Conservation (phyloP, 2,329 filamentous ascomycete species). For the Chrysoporthe deuterocubensis region DNA sequence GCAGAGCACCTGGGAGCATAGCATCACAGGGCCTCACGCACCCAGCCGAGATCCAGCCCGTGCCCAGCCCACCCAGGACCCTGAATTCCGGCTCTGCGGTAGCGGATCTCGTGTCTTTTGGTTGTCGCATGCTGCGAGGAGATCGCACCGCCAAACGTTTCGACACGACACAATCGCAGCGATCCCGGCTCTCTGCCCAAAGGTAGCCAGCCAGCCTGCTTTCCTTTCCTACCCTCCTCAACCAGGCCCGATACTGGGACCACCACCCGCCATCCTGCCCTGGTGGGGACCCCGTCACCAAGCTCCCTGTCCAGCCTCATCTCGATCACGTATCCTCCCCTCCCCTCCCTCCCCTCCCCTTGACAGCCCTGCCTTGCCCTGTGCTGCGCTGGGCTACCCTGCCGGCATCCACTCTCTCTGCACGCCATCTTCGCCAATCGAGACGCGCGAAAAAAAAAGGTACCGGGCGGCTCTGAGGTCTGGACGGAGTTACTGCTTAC, state of each 20-base stretch:
- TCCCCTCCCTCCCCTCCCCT: no score
- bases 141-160: not conserved
- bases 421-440: slow-evolving; percentile 19
- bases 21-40: not conserved
- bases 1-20: not conserved
- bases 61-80: not conserved
- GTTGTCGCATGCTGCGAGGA: not conserved
- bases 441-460: slow-evolving; percentile 2
- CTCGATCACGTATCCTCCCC: not conserved
- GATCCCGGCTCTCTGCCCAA: not conserved
- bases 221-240: not conserved
- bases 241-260: not conserved
- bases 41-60: not conserved
- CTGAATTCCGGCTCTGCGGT: not conserved
- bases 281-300: slow-evolving; percentile 2
- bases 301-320: slow-evolving; percentile 3
- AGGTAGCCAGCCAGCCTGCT: slow-evolving; percentile 11
- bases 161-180: not conserved
- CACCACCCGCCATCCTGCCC: not conserved
- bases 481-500: slow-evolving; percentile 5
- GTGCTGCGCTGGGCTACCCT: slow-evolving; percentile 13
- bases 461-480: slow-evolving; percentile 6
- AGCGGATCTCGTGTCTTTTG: not conserved
- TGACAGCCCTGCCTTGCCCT: not conserved
- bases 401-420: slow-evolving; percentile 22